Evolutionary conservation across 2,329 filamentous ascomycete species (phyloP).

Genomic region (Botrytis byssoidea): DNA sequence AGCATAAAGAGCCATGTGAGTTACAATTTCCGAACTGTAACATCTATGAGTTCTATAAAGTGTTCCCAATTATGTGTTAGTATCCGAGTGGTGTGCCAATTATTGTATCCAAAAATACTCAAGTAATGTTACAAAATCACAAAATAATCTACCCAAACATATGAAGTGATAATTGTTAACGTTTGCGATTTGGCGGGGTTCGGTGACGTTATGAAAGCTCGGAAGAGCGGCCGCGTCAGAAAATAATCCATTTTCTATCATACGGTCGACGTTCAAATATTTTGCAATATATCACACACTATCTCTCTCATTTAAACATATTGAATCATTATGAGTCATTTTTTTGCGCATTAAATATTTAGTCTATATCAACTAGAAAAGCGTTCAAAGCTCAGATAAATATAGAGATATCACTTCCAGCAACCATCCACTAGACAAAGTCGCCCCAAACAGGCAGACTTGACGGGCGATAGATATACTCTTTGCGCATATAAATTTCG

Average conservation of each 20-base stretch:
- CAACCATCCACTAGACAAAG: background rate
- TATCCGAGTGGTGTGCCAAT: too few species aligned
- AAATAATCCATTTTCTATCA: background rate
- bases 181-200: background rate
- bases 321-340: constrained; percentile 17
- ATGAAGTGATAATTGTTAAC: background rate
- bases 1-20: too few species aligned
- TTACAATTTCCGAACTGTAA: too few species aligned
- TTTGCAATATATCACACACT: background rate
- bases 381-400: background rate
- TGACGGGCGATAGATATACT: background rate
- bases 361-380: background rate
- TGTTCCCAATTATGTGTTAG: too few species aligned
- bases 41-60: too few species aligned
- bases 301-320: background rate
- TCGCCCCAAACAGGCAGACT: constrained; percentile 4
- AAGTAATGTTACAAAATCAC: too few species aligned
- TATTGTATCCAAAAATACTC: too few species aligned
- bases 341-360: background rate
- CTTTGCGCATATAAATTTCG: background rate
- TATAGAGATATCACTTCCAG: background rate
- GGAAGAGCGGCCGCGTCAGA: constrained; percentile 2
- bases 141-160: background rate
- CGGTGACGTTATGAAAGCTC: constrained; percentile 1
- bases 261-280: background rate